A percentile compares a stretch with the other conserved stretches of the same genome.
Evolutionary conservation across 1,284 basidiomycete genomes (phyloP).

Genomic region (Heterobasidion annosum): DNA sequence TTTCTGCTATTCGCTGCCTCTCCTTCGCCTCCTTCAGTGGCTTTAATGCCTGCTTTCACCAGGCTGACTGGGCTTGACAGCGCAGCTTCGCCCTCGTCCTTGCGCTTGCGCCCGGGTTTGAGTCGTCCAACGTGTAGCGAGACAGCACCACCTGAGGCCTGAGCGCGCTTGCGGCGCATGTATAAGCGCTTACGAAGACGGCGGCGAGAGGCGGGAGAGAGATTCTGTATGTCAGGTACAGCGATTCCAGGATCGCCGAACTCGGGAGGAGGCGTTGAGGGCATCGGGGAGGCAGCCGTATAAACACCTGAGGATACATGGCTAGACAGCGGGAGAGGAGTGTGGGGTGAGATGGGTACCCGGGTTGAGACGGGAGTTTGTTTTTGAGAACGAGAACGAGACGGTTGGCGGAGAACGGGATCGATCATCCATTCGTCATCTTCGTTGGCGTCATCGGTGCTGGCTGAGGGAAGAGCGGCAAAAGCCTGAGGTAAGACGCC

Average conservation of each 20-base stretch:
- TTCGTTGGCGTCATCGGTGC: neutral
- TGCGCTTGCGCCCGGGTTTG: slow-evolving; percentile 36
- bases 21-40: neutral
- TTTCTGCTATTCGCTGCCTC: slow-evolving; percentile 6
- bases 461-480: neutral
- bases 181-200: slow-evolving; percentile 54
- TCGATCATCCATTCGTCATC: neutral
- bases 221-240: slow-evolving; percentile 9
- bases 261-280: neutral
- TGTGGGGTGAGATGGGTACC: too few species aligned
- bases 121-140: slow-evolving; percentile 24
- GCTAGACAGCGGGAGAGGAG: too few species aligned
- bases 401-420: neutral
- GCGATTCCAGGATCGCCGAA: neutral
- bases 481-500: too few species aligned
- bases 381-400: neutral
- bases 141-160: slow-evolving; percentile 25
- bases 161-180: slow-evolving; percentile 65
- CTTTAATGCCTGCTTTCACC: neutral
- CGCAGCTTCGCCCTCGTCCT: slow-evolving; percentile 2
- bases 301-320: neutral
- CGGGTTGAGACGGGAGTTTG: too few species aligned
- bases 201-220: slow-evolving; percentile 48
- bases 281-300: neutral
- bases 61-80: neutral